Evolutionary conservation across 2,329 filamentous ascomycete species (phyloP), one percentile per base, ranked within the genome.

Genomic region (Alternaria atra): DNA sequence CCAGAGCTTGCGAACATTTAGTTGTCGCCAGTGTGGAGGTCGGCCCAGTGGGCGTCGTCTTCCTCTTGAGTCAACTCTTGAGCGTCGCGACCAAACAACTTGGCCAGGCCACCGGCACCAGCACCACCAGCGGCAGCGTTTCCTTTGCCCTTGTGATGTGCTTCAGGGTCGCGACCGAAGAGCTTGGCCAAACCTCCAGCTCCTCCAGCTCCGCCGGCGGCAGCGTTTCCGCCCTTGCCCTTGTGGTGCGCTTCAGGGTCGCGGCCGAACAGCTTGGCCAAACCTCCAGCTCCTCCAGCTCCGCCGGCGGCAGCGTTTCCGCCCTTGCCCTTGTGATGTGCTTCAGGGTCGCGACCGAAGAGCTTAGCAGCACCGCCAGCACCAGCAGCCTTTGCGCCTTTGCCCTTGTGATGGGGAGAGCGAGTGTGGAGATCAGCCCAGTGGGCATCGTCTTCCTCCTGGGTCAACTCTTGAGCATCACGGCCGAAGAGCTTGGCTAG

Each of bases 271-370:
- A 29, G 30, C 15, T 30, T 53, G 32, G 47, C 44, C 4, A 44
- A 10, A 1, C 37, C 50, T 2, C 30, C 27, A 4, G 23, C 30
- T 4, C 32, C 55, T 4, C 34, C 43, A 6, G 30, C 56, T n/a
- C n/a, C n/a, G 17, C 29, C 43, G 3, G 13, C 35, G 32, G 40
- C 30, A 20, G 39, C 55, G 2, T 58, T 52, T 8, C 55, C 60
- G 7, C 53, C 53, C 50, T 61, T 61, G 12, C 60, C 63, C 52
- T 63, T 65, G 34, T 46, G 56, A 52, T 40, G 54, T 4, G 51
- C 51, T 6, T 52, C 48, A 12, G 39, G 29, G 6, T 47, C 44
- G n/a, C 44, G 44, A 9, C 30, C 48, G 17, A 29, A 39, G 6
- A 32, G 23, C 10, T 30, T 54, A 42, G 30, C 17, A 17, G 17